Percentiles rank a stretch among this genome's conserved stretches.
These are phyloP conservation scores for Tetrapisispora nanseiensis DNA, from an alignment of 805 yeast genomes.

Conservation along the genomic window DNA sequence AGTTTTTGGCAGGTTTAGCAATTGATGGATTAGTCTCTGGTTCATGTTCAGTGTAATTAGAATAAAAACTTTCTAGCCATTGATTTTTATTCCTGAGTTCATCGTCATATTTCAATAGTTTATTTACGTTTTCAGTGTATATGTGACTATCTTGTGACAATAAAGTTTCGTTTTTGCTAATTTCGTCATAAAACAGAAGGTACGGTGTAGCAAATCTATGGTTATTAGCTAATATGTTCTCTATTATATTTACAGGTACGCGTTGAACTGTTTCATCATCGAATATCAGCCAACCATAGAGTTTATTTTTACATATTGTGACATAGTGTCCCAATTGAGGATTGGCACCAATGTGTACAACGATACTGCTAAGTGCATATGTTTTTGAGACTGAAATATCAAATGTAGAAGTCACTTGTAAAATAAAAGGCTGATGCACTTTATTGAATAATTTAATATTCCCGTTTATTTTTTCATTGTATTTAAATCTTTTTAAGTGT, in stretches of 20 bases:
- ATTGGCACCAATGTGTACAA: constrained; percentile 94
- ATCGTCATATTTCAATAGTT: constrained; percentile 19
- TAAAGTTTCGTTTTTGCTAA: constrained; percentile 6
- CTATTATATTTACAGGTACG: constrained; percentile 72
- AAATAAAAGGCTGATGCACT: constrained; percentile 65
- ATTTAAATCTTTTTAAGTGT: constrained; percentile 86
- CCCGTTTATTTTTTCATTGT: constrained; percentile 67
- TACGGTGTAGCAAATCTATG: constrained; percentile 87
- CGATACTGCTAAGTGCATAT: constrained; percentile 76
- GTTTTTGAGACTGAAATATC: constrained; percentile 36
- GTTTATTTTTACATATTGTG: constrained; percentile 67
- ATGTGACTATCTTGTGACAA: constrained; percentile 1
- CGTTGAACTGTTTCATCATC: constrained; percentile 93
- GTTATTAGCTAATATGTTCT: constrained; percentile 78
- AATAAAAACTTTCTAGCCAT: not conserved
- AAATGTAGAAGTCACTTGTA: constrained; percentile 51
- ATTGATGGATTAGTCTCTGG: not conserved
- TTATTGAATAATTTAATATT: constrained; percentile 81
- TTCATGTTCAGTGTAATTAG: not conserved
- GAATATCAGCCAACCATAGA: constrained; percentile 80
- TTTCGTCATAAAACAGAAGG: constrained; percentile 68
- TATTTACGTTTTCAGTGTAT: constrained; percentile 15
- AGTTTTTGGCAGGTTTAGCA: not conserved
- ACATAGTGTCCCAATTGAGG: constrained; percentile 97
- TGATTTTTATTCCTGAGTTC: constrained; percentile 4